phyloP scores from a whole-genome alignment of 225 moss, liverwort and hornwort genomes.

The Polytrichum commune region DNA sequence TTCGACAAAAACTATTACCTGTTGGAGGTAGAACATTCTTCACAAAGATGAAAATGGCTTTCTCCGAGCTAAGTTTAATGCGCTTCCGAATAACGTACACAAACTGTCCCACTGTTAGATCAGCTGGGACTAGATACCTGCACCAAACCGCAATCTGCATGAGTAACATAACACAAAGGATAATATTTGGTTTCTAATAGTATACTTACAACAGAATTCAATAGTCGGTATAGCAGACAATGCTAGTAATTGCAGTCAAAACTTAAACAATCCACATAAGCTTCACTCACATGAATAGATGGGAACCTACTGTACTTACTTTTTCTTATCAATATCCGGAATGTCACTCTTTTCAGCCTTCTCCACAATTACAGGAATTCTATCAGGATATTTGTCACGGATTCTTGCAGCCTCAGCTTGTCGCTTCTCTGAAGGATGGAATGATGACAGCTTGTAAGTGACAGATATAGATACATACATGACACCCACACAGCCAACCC shows the following conservation, averaged over 20 bases:
- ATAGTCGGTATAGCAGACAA: too few relatives aligned
- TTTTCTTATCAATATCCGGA: conserved; percentile 85
- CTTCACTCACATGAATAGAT: too few relatives aligned
- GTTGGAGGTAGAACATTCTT: conserved; percentile 58
- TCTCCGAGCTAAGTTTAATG: conserved; percentile 58
- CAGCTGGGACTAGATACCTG: conserved; percentile 58
- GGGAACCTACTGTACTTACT: conserved; percentile 19
- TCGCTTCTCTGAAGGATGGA: conserved; percentile 51
- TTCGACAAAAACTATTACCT: not conserved
- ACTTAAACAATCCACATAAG: too few relatives aligned
- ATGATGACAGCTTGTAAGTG: not conserved
- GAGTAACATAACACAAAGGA: not conserved
- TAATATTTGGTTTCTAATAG: too few relatives aligned
- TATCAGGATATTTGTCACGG: conserved; percentile 69
- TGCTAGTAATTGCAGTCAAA: too few relatives aligned
- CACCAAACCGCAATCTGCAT: not conserved
- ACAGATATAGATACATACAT: not conserved
- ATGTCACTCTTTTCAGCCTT: conserved; percentile 77
- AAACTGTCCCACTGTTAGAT: conserved; percentile 69
- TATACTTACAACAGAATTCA: too few relatives aligned
- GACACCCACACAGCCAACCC: not conserved
- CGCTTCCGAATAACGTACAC: conserved; percentile 66
- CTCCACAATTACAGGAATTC: conserved; percentile 85
- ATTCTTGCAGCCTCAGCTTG: conserved; percentile 71
- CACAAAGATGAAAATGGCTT: conserved; percentile 68